Evolutionary conservation across 2,329 filamentous ascomycete genomes (phyloP).

Genomic region (Pseudovirgaria hyperparasitica): DNA sequence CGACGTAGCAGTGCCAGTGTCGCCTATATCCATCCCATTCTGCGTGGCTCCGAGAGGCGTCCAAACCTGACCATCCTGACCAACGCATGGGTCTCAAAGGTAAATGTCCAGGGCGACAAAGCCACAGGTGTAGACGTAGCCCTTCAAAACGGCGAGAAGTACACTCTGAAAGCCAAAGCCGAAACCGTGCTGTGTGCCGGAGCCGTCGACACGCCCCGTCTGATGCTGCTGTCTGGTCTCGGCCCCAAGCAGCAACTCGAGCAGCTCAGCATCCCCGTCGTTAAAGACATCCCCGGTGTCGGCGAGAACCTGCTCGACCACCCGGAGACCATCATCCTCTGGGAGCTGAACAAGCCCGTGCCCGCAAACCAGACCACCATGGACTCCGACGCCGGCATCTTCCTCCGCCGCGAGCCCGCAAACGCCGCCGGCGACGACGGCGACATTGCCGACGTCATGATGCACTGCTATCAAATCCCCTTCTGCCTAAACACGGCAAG

Average conservation of each 20-base stretch:
- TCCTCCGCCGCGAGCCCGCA: conserved; percentile 63
- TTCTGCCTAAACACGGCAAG: conserved; percentile 77
- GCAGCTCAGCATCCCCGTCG: conserved; percentile 37
- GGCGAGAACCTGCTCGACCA: conserved; percentile 54
- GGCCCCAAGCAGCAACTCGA: conserved; percentile 36
- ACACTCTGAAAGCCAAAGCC: conserved; percentile 46
- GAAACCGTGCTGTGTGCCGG: conserved; percentile 75
- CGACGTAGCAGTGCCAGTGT: conserved; percentile 75
- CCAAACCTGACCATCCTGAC: conserved; percentile 79
- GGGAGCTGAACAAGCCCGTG: conserved; percentile 70
- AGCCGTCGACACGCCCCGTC: conserved; percentile 66
- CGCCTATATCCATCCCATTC: conserved; percentile 84
- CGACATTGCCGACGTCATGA: conserved; percentile 77
- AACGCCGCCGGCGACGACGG: conserved; percentile 60
- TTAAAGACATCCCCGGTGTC: conserved; percentile 48
- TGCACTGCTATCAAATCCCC: conserved; percentile 94
- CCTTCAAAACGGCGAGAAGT: conserved; percentile 45
- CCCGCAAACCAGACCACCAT: conserved; percentile 74
- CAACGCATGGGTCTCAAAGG: conserved; percentile 73
- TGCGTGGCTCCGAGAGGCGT: conserved; percentile 68
- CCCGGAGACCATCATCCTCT: conserved; percentile 54
- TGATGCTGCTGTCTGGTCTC: conserved; percentile 41
- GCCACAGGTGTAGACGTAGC: conserved; percentile 65
- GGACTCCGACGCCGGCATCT: conserved; percentile 82
- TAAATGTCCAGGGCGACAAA: conserved; percentile 57